Base-by-base conservation (phyloP, 2,329 filamentous ascomycete genomes). In the Magnaporthiopsis rhizophila region DNA sequence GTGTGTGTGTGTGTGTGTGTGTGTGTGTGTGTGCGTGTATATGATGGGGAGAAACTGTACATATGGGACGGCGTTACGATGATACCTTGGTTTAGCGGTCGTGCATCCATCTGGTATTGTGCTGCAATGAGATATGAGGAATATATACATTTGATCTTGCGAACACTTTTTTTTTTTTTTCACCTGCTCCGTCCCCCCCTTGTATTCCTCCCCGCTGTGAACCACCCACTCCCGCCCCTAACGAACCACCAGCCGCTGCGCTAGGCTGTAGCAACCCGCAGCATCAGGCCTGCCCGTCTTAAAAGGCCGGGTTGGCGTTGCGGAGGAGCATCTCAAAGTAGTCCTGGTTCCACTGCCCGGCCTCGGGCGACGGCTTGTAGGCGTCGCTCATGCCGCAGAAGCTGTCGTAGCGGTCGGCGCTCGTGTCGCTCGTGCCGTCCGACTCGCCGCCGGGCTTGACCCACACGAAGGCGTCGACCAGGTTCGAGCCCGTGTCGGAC, bases 401-500 rank as follows among this genome's bases (percentile, higher is more conserved):
- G 66, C 68, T 71, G 69, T 76, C 74, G 69, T 74, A 77, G 62
- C 74, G 72, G 57, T 26, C 64, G 57, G 74, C 74, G 38, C 69
- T 71, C 36, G 64, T 67, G 71, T 76, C 74, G 70, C 72, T 74
- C 53, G 74, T 77, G 21, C 75, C 75, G 63, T 77, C 73, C 15
- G 71, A 89, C 73, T 81, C 79, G 66, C 80, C 79, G 68, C 86
- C 85, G 21, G 86, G 86, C 80, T 88, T 89, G 69, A 86, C 77
- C 86, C 86, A 88, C 60, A 88, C 86, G 68, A 88, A 86, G 50
- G 85, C 84, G 74, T 89, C 86, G 62, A 81, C 79, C 30, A 86
- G 78, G 6, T 75, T 71, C 69, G 83, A 77, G 58, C 82, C 83
- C 18, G 85, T 88, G 67, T 80, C 73, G 7, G 83, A 78, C 2